Conservation (phyloP, 345 rosid species). For the Cardamine chenopodiifolia region DNA sequence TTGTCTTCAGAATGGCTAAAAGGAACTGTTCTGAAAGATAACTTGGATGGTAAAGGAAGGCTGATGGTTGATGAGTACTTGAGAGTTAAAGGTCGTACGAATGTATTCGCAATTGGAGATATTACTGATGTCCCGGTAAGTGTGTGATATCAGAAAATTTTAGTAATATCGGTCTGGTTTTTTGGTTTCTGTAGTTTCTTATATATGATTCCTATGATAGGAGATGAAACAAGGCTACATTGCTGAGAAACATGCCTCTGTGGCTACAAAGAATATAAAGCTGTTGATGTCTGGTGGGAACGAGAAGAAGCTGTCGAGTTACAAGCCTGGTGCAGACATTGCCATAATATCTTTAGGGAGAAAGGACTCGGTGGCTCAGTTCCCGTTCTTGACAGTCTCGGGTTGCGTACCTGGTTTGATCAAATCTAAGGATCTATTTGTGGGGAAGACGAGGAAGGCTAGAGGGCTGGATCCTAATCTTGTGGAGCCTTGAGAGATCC, state of each 20-base stretch:
- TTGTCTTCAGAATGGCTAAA: conserved; percentile 61
- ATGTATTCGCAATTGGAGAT: conserved; percentile 64
- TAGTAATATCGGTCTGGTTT: background rate
- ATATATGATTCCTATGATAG: conserved; percentile 32
- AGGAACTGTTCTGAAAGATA: conserved; percentile 53
- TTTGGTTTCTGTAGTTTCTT: background rate
- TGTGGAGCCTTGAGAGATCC: conserved; percentile 27
- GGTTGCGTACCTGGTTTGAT: conserved; percentile 74
- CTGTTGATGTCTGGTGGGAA: conserved; percentile 59
- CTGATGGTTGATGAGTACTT: conserved; percentile 58
- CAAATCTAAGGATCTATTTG: conserved; percentile 77
- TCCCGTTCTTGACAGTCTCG: conserved; percentile 57
- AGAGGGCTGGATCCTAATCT: conserved; percentile 50
- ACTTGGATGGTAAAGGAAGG: conserved; percentile 56
- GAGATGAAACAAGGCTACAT: conserved; percentile 81
- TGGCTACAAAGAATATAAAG: conserved; percentile 73
- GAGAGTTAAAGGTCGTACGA: conserved; percentile 51
- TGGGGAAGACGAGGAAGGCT: conserved; percentile 71
- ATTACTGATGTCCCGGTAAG: conserved; percentile 56
- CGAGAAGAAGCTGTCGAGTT: conserved; percentile 55
- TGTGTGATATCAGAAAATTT: background rate
- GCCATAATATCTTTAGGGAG: conserved; percentile 79
- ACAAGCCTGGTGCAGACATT: conserved; percentile 52
- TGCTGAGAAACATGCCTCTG: conserved; percentile 71
- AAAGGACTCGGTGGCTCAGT: conserved; percentile 72